Percentiles rank a stretch among this genome's conserved stretches.
Evolutionary conservation across 164 flowering plant genomes (phyloP).

Genomic region (Euptelea pleiosperma): DNA sequence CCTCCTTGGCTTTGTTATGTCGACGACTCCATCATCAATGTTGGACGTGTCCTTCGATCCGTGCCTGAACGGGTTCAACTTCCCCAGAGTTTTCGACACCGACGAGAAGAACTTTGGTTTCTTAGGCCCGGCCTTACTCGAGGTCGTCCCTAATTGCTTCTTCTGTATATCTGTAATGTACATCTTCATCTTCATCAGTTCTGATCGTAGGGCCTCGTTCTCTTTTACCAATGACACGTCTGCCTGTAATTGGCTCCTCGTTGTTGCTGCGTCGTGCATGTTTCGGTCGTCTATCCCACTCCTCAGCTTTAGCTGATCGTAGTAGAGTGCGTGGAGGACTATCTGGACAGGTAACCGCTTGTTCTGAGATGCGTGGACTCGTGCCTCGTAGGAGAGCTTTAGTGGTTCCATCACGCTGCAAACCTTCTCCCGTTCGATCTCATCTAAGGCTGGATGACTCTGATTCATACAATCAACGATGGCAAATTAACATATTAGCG

Average conservation of each 20-base stretch:
- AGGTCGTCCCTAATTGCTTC: slow-evolving; percentile 18
- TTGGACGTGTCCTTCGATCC: slow-evolving; percentile 85
- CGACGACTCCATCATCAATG: slow-evolving; percentile 48
- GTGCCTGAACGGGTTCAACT: slow-evolving; percentile 78
- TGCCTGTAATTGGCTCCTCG: slow-evolving; percentile 55
- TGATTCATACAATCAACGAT: slow-evolving; percentile 19
- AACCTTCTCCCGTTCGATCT: slow-evolving; percentile 88
- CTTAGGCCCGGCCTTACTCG: slow-evolving; percentile 10
- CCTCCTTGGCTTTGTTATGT: slow-evolving; percentile 74
- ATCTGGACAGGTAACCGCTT: slow-evolving; percentile 85
- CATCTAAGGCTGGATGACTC: slow-evolving; percentile 83
- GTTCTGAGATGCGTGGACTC: slow-evolving; percentile 90
- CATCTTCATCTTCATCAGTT: slow-evolving; percentile 79
- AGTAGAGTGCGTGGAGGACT: slow-evolving; percentile 83
- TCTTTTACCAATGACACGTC: slow-evolving; percentile 68
- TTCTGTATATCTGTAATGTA: slow-evolving; percentile 61
- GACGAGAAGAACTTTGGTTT: slow-evolving; percentile 74
- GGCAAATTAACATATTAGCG: neutral
- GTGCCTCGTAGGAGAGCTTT: slow-evolving; percentile 80
- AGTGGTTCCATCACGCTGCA: slow-evolving; percentile 90
- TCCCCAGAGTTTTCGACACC: slow-evolving; percentile 77
- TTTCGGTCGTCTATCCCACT: slow-evolving; percentile 43
- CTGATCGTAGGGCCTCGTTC: slow-evolving; percentile 69
- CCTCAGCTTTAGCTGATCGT: slow-evolving; percentile 78
- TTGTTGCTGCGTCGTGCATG: slow-evolving; percentile 34